phyloP scores from a whole-genome alignment of 192 early-diverging fungal species.

The Gryganskiella cystojenkinii region DNA sequence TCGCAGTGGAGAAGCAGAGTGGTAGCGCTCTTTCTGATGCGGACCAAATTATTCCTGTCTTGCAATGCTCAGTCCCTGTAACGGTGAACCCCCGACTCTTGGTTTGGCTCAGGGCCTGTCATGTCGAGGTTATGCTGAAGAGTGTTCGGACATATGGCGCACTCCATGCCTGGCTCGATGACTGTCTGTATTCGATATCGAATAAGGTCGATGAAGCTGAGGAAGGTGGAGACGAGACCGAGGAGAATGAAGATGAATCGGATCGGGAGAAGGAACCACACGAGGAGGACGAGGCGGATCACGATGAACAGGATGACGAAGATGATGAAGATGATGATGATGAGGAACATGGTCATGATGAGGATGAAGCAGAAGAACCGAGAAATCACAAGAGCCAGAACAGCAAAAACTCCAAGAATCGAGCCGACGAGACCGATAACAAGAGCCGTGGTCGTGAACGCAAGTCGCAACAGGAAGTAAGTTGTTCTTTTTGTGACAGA shows the following conservation, averaged over 20 bases:
- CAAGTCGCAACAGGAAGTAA: slow-evolving; percentile 35
- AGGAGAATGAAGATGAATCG: slow-evolving; percentile 8
- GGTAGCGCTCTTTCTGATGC: neutral
- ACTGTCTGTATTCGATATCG: slow-evolving; percentile 4
- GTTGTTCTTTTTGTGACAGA: too few relatives aligned
- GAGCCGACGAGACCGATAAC: slow-evolving; percentile 6
- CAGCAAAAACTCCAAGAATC: slow-evolving; percentile 6
- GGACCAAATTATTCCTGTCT: neutral
- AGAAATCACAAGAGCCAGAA: slow-evolving; percentile 31
- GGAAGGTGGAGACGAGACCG: slow-evolving; percentile 14
- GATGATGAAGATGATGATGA: slow-evolving; percentile 28
- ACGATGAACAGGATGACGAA: slow-evolving; percentile 31
- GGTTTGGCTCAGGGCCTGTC: slow-evolving; percentile 26
- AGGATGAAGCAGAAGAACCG: slow-evolving; percentile 37
- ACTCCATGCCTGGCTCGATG: slow-evolving; percentile 41
- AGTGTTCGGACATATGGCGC: slow-evolving; percentile 33
- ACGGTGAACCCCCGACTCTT: slow-evolving; percentile 20
- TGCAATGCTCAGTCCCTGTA: slow-evolving; percentile 8
- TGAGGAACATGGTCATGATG: slow-evolving; percentile 27
- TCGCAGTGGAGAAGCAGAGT: neutral
- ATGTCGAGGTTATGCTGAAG: slow-evolving; percentile 29
- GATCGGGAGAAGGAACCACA: slow-evolving; percentile 12
- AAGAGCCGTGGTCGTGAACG: slow-evolving; percentile 16
- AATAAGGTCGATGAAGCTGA: slow-evolving; percentile 40
- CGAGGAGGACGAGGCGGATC: slow-evolving; percentile 26